Evolutionary conservation across 2,329 filamentous ascomycete species (phyloP).

Genomic region (Sarocladium brachiariae): DNA sequence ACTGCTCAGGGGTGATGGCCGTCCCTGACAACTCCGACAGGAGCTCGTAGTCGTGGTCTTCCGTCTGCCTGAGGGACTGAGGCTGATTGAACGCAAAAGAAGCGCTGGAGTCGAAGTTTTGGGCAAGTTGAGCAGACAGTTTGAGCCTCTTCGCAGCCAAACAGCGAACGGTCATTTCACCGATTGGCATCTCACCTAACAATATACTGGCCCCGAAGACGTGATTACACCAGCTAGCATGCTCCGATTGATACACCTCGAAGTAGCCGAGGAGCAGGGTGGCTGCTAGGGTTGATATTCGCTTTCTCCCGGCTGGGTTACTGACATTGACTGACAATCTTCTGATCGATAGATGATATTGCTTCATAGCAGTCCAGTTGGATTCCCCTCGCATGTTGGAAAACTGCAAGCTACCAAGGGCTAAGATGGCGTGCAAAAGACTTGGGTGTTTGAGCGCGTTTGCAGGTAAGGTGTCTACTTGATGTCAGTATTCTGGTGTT

Average conservation of each 20-base stretch:
- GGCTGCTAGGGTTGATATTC: slow-evolving; percentile 79
- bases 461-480: slow-evolving; percentile 68
- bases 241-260: slow-evolving; percentile 90
- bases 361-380: slow-evolving; percentile 75
- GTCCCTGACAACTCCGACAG: slow-evolving; percentile 35
- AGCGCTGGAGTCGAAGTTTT: background rate
- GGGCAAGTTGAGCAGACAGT: background rate
- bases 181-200: slow-evolving; percentile 74
- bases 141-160: slow-evolving; percentile 49
- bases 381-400: slow-evolving; percentile 71
- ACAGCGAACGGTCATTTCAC: slow-evolving; percentile 63
- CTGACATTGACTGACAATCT: slow-evolving; percentile 70
- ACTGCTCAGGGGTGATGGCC: slow-evolving; percentile 29
- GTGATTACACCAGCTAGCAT: slow-evolving; percentile 93
- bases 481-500: background rate
- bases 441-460: slow-evolving; percentile 80
- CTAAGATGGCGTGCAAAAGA: slow-evolving; percentile 84
- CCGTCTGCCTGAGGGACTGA: slow-evolving; percentile 3
- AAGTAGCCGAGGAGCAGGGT: slow-evolving; percentile 84
- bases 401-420: slow-evolving; percentile 80
- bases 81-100: background rate
- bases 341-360: slow-evolving; percentile 82
- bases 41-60: slow-evolving; percentile 35
- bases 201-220: slow-evolving; percentile 77
- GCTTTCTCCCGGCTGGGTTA: slow-evolving; percentile 59